phyloP scores from a whole-genome alignment of 1,139 yeast species.

The Suhomyces maxii region DNA sequence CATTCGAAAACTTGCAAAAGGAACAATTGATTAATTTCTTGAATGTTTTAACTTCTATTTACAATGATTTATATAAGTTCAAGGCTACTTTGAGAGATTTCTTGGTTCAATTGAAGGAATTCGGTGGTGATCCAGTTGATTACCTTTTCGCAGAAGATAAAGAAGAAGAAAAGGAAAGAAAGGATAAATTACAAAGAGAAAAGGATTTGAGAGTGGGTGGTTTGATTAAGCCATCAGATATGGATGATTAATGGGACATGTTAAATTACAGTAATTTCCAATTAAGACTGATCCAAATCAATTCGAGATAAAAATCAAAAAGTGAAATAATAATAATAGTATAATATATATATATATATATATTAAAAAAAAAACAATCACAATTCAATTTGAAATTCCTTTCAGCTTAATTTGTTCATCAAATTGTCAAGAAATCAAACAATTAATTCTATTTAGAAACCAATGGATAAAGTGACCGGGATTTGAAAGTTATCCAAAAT shows the following conservation, averaged over 20 bases:
- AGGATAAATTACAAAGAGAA: conserved; percentile 69
- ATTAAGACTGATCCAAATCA: neutral
- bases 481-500: no score
- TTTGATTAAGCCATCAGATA: conserved; percentile 90
- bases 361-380: no score
- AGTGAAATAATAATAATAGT: no score
- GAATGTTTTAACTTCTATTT: conserved; percentile 70
- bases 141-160: conserved; percentile 94
- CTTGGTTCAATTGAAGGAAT: conserved; percentile 92
- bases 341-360: no score
- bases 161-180: conserved; percentile 73
- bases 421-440: no score
- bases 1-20: conserved; percentile 86
- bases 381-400: neutral
- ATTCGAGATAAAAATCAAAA: no score
- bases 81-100: conserved; percentile 90
- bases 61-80: conserved; percentile 74
- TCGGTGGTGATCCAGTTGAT: conserved; percentile 92
- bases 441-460: no score
- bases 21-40: conserved; percentile 83
- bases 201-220: conserved; percentile 91
- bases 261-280: no score
- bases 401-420: no score
- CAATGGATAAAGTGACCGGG: no score
- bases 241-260: conserved; percentile 56